Conservation (phyloP, 169 alveolate species). For the Plasmodium chabaudi region DNA sequence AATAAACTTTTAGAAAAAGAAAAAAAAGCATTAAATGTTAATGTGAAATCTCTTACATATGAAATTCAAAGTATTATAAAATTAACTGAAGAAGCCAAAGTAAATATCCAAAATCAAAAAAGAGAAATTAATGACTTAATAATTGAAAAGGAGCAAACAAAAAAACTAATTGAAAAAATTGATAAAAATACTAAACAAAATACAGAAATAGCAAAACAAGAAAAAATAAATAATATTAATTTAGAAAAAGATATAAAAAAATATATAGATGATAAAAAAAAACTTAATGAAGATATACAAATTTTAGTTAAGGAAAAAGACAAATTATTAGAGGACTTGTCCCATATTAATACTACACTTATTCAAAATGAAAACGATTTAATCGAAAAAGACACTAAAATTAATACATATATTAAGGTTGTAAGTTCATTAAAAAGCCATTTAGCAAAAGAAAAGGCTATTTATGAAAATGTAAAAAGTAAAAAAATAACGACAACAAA, state of each 20-base stretch:
- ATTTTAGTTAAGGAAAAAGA: constrained; percentile 47
- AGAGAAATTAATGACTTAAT: constrained; percentile 63
- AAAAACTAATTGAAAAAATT: constrained; percentile 69
- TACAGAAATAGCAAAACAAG: constrained; percentile 56
- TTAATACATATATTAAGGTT: constrained; percentile 42
- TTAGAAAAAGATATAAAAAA: constrained; percentile 65
- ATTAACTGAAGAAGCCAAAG: constrained; percentile 42
- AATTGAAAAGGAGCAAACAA: constrained; percentile 69
- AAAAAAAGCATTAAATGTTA: constrained; percentile 39
- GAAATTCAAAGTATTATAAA: constrained; percentile 62
- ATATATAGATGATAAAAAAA: constrained; percentile 62
- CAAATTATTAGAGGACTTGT: constrained; percentile 34
- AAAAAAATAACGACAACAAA: constrained; percentile 92
- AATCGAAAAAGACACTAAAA: constrained; percentile 39
- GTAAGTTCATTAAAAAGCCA: constrained; percentile 56
- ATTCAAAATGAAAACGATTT: constrained; percentile 27
- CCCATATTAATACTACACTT: constrained; percentile 15
- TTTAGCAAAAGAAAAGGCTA: constrained; percentile 48
- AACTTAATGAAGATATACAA: constrained; percentile 64
- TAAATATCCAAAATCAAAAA: constrained; percentile 42
- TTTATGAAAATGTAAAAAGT: constrained; percentile 76
- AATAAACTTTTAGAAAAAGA: constrained; percentile 54
- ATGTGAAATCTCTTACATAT: constrained; percentile 65
- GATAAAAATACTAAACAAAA: constrained; percentile 53
- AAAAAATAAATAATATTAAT: constrained; percentile 25